Evolutionary conservation across 176 grass and related monocot genomes (phyloP), one percentile per base, ranked within the genome.

Genomic region (Cocos nucifera): DNA sequence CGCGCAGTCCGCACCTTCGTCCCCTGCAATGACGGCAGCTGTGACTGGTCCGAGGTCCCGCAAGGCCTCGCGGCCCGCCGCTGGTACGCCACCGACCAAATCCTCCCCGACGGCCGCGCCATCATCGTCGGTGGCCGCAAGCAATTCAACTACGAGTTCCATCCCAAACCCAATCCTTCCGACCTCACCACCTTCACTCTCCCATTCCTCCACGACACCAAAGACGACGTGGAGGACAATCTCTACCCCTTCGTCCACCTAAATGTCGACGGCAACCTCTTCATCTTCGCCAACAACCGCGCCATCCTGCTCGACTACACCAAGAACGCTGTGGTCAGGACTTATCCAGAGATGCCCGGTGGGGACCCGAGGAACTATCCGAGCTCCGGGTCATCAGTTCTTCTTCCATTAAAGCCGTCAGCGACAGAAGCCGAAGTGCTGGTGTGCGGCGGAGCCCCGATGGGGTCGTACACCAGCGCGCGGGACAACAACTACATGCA

Each of bases 81-180:
- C 22, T 93, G 80, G 89, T 93, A 93, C 64, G 84, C 89, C 49
- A 93, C 84, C 59, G 79, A 93, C 70, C 89, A 93, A 59, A 79
- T 88, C 76, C 89, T 93, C 53, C 89, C 89, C 21, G 89, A 93
- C 69, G 89, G 89, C 17, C 71, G 80, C 51, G 71, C 80, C 2
- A 58, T 93, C 71, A 82, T 88, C 66, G 2, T 87, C 56, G 89
- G 89, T n/a, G 89, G 89, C 2, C 77, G 77, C 50, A 54, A 63
- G 28, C 84, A 93, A 65, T 84, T 62, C 84, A 88, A 25, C 62
- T 93, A 88, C 60, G 89, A 93, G 66, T 93, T 93, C 77, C 84
- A 84, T 73, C 89, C 89, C 0, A 93, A 78, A 82, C 17, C 55
- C 0, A 77, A 30, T 4, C 15, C 58, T 5, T 72, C 67, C 6